Evolutionary conservation across 2,329 filamentous ascomycete genomes (phyloP), one percentile per base, ranked within the genome.

Genomic region (Cercospora sp.): DNA sequence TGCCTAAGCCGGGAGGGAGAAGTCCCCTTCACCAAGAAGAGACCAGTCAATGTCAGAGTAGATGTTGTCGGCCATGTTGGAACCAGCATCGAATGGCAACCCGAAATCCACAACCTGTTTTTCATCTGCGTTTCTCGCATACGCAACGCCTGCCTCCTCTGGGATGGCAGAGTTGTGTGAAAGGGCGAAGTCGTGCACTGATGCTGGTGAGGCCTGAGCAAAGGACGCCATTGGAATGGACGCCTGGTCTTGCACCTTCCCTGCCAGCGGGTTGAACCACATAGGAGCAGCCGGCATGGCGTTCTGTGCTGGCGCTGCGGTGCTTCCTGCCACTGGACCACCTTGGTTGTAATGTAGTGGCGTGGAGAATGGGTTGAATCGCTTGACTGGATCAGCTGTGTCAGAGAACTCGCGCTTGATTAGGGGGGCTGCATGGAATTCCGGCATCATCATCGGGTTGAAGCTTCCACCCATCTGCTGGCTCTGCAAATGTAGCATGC

Each of bases 41-140:
- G 51, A 28, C 62, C 62, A 64, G 26, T 64, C 62, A 59, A 64
- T 30, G 10, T 64, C 62, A 28, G 62, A 57, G 23, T 39, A 59
- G 30, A 31, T 28, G 9, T 31, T 45, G 18, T 59, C 51, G 26
- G 45, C 62, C 18, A 20, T 18, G 33, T 13, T 23, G 1, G 36
- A n/a, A 28, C 8, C 20, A 7, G 16, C 23, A 20, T 31, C 51
- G 10, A 26, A 13, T 59, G 26, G 51, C 20, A 59, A 16, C 12
- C 53, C 62, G n/a, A n/a, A 16, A 28, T 23, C 48, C 31, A 26
- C 33, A 16, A 42, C 18, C 23, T 31, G 39, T 8, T 57, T 31
- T 23, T 31, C 55, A 9, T 33, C 16, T 31, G 31, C 16, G 8
- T 16, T 20, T 16, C 20, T 26, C 48, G 26, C 48, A 20, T 28